Base-by-base conservation (phyloP, 1,284 basidiomycete species). In the Sporisorium sorghi region DNA sequence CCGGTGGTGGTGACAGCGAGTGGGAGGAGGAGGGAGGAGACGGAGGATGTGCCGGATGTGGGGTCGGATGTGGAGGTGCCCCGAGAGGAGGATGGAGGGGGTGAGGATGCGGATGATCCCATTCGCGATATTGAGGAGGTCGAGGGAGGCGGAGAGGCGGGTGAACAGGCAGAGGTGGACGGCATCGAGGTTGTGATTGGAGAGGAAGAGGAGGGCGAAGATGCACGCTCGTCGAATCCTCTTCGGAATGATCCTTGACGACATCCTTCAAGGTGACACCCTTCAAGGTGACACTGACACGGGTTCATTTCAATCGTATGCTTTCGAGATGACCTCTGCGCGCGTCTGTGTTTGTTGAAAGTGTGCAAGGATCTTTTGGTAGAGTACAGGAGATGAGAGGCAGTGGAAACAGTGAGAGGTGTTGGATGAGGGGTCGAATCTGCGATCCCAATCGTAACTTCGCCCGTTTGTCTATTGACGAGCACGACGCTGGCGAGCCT, bases 401-500 rank as follows among this genome's bases (percentile, higher is more conserved):
- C n/a, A 11, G 21, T n/a, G 28, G 28, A 4, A 24, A n/a, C 37
- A 30, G 32, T 15, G 58, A 46, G 49, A 46, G 43, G 46, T 49
- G 48, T 35, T 23, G 24, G 32, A 47, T 21, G 24, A 39, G 9
- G 24, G 11, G 8, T 37, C 15, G n/a, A 53, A n/a, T 40, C 5
- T 2, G n/a, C 2, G 14, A 40, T 19, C 15, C n/a, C 2, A 19
- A 9, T 19, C 12, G 2, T 37, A n/a, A n/a, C n/a, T n/a, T n/a
- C n/a, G n/a, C 23, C 23, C 12, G 2, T 3, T 21, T 7, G 6
- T 33, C 48, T 59, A 67, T 33, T 61, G 46, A 37, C 63, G 63
- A 52, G 69, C 59, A 10, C 70, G 47, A 26, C 70, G 70, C 55
- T 73, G 64, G 47, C 70, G 59, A 39, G 70, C 70, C 43, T 68